Percentiles rank a stretch among this genome's conserved stretches.
These are phyloP conservation scores for Pugionium dolabratum DNA, from an alignment of 345 rosid genomes.

Conservation along the genomic window DNA sequence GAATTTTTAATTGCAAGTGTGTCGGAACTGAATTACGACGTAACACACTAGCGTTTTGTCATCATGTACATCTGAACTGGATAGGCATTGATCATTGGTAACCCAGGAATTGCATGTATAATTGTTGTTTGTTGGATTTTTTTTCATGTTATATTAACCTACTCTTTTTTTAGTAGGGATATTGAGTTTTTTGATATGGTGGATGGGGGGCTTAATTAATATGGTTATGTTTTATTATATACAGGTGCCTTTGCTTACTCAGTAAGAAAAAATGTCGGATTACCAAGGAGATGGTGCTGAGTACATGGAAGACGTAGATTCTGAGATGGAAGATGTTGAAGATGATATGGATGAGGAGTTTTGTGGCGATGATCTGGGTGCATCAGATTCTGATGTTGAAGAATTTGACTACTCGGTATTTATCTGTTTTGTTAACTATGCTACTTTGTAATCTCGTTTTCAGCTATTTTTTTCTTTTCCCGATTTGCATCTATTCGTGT, in stretches of 20 bases:
- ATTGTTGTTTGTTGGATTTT: background rate
- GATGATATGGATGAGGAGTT: slow-evolving; percentile 61
- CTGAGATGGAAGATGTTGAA: slow-evolving; percentile 63
- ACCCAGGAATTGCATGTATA: slow-evolving; percentile 17
- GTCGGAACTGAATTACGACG: slow-evolving; percentile 11
- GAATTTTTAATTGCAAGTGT: background rate
- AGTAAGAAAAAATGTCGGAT: slow-evolving; percentile 50
- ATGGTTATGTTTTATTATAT: background rate
- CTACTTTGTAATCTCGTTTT: slow-evolving; percentile 36
- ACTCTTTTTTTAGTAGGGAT: background rate
- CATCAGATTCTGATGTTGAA: slow-evolving; percentile 72
- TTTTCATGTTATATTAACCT: no score
- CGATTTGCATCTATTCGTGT: no score
- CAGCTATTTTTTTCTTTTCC: background rate
- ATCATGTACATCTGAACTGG: background rate
- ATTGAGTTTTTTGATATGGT: background rate
- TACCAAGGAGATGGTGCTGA: slow-evolving; percentile 63
- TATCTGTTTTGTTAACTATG: slow-evolving; percentile 41
- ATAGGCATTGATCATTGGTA: slow-evolving; percentile 13
- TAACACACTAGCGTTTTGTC: background rate
- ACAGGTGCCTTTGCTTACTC: slow-evolving; percentile 27
- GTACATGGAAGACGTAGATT: slow-evolving; percentile 63
- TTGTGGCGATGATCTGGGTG: slow-evolving; percentile 48
- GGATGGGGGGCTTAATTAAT: background rate
- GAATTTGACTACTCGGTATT: slow-evolving; percentile 57